Conservation (phyloP, 164 flowering plant genomes). For the Vitis rotundifolia region DNA sequence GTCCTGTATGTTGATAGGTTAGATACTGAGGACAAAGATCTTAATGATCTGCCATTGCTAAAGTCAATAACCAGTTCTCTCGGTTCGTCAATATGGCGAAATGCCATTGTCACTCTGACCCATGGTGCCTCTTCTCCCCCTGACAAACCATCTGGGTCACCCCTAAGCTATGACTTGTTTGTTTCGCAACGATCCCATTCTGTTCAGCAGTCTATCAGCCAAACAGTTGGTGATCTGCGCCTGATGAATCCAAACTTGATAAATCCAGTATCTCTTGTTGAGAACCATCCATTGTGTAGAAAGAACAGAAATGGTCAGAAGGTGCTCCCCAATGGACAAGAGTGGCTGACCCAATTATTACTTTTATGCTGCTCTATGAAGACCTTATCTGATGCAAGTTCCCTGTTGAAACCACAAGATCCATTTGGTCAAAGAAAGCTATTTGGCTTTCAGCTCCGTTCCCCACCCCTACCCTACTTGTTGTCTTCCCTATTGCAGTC, state of each 20-base stretch:
- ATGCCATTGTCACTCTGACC: slow-evolving; percentile 68
- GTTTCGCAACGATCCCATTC: slow-evolving; percentile 63
- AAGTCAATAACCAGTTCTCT: slow-evolving; percentile 52
- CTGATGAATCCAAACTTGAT: slow-evolving; percentile 53
- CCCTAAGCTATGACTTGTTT: slow-evolving; percentile 65
- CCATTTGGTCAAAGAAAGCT: slow-evolving; percentile 51
- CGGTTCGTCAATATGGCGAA: slow-evolving; percentile 72
- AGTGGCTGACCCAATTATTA: slow-evolving; percentile 63
- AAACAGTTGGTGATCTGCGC: slow-evolving; percentile 66
- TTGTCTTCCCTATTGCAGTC: slow-evolving; percentile 70
- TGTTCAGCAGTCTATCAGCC: slow-evolving; percentile 62
- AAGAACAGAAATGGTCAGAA: slow-evolving; percentile 55
- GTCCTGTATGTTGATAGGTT: slow-evolving; percentile 77
- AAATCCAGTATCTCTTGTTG: slow-evolving; percentile 73
- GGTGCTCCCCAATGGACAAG: slow-evolving; percentile 69
- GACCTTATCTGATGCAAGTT: slow-evolving; percentile 62
- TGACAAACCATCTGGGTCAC: slow-evolving; percentile 69
- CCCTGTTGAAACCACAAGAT: slow-evolving; percentile 52
- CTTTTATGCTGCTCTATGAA: slow-evolving; percentile 69
- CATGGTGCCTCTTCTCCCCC: slow-evolving; percentile 82
- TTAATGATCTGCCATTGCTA: slow-evolving; percentile 65
- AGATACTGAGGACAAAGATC: slow-evolving; percentile 62
- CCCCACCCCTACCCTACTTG: slow-evolving; percentile 65
- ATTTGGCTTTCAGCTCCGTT: slow-evolving; percentile 57
- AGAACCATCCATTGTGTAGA: slow-evolving; percentile 67